Conservation (phyloP, 2,329 filamentous ascomycete genomes). For the Ophiostoma triangulosporum region DNA sequence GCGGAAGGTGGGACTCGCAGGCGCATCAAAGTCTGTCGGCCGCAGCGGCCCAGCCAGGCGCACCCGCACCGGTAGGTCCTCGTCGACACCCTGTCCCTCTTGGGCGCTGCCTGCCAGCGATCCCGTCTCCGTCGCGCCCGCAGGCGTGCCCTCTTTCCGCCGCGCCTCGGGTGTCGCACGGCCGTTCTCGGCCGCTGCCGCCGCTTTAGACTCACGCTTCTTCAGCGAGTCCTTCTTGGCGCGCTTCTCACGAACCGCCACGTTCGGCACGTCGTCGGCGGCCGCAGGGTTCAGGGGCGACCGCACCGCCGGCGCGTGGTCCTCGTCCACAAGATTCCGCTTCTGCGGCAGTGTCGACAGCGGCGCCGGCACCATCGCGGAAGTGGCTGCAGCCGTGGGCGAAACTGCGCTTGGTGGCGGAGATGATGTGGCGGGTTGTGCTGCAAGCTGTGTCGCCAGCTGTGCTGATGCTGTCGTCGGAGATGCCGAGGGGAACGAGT, state of each 20-base stretch:
- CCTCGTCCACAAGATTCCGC: conserved; percentile 48
- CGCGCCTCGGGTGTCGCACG: conserved; percentile 46
- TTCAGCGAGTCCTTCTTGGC: conserved; percentile 54
- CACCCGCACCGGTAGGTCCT: conserved; percentile 43
- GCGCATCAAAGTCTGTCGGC: conserved; percentile 45
- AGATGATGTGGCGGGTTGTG: conserved; percentile 9
- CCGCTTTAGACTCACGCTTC: conserved; percentile 51
- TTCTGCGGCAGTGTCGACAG: conserved; percentile 42
- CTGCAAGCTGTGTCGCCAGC: conserved; percentile 12
- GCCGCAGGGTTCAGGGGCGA: conserved; percentile 60
- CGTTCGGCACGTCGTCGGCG: conserved; percentile 20
- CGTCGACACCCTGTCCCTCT: conserved; percentile 19
- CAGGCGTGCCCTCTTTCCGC: conserved; percentile 7
- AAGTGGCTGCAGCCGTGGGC: conserved; percentile 14
- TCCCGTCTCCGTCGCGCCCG: background rate
- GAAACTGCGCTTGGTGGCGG: conserved; percentile 10
- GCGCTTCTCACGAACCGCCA: conserved; percentile 34
- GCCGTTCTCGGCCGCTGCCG: conserved; percentile 14
- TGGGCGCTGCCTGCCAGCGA: background rate
- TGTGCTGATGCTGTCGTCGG: conserved; percentile 7
- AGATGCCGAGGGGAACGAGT: background rate
- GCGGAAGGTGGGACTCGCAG: conserved; percentile 44
- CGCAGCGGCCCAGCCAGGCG: conserved; percentile 48
- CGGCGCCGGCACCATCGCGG: background rate
- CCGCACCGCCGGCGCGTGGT: conserved; percentile 55